phyloP scores from a whole-genome alignment of 306 rosid genomes.

The Notholithocarpus densiflorus region DNA sequence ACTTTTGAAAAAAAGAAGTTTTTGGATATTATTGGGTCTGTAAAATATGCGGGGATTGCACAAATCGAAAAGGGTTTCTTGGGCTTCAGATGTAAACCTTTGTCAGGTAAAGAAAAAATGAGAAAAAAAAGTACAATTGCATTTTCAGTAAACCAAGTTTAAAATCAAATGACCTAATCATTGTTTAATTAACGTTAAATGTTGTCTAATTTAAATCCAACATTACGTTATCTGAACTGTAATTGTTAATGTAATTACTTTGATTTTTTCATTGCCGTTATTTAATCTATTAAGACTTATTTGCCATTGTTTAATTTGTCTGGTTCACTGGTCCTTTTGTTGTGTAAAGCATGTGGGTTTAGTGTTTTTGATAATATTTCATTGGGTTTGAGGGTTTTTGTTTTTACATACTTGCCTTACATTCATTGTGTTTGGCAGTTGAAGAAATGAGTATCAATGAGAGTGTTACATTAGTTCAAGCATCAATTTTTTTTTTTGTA shows the following conservation, averaged over 20 bases:
- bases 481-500: not conserved
- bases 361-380: not conserved
- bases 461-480: not conserved
- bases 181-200: not conserved
- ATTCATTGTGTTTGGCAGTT: not conserved
- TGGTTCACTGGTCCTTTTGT: not conserved
- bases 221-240: slow-evolving; percentile 11
- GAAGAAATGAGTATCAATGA: not conserved
- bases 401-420: too few species aligned
- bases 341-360: not conserved
- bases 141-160: slow-evolving; percentile 29
- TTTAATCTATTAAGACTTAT: slow-evolving; percentile 1
- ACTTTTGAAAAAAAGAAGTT: slow-evolving; percentile 25
- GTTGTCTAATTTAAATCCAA: not conserved
- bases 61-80: slow-evolving; percentile 72
- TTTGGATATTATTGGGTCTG: slow-evolving; percentile 12
- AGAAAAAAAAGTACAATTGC: not conserved
- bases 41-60: slow-evolving; percentile 71
- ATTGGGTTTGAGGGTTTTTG: not conserved
- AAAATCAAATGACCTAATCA: slow-evolving; percentile 19
- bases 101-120: slow-evolving; percentile 64
- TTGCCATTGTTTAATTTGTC: not conserved
- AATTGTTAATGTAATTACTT: not conserved
- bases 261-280: not conserved
- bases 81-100: slow-evolving; percentile 85